phyloP scores from a whole-genome alignment of 306 rosid species.

The Cicer chorassanicum region DNA sequence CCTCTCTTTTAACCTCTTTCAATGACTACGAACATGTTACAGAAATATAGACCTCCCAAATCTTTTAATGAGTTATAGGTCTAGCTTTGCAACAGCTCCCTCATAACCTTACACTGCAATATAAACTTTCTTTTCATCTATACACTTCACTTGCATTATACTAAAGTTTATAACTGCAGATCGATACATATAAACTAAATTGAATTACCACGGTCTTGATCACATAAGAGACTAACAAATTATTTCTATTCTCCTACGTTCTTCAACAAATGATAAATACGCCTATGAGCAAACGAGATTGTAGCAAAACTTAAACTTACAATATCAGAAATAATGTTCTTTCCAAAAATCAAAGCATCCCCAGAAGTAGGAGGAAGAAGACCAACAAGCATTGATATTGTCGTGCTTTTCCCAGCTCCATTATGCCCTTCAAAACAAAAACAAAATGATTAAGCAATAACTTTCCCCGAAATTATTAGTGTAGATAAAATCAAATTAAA shows the following conservation, averaged over 20 bases:
- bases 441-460: conserved; percentile 36
- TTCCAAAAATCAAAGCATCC: conserved; percentile 92
- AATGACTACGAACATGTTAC: too few species aligned
- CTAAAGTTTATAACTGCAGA: not conserved
- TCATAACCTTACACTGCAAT: too few species aligned
- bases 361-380: conserved; percentile 91
- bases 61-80: too few species aligned
- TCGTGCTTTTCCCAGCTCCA: conserved; percentile 98
- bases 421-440: conserved; percentile 75
- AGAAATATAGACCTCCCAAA: too few species aligned
- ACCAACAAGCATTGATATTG: conserved; percentile 98
- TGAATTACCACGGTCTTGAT: conserved; percentile 11
- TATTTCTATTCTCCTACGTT: not conserved
- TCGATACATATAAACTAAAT: not conserved
- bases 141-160: too few species aligned
- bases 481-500: conserved; percentile 26
- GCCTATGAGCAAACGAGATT: not conserved
- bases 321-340: conserved; percentile 76
- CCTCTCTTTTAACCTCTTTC: too few species aligned
- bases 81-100: too few species aligned
- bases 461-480: not conserved
- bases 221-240: conserved; percentile 12
- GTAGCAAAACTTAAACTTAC: conserved; percentile 57
- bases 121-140: too few species aligned
- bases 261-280: not conserved